phyloP scores from a whole-genome alignment of 2,329 filamentous ascomycete species.

The Pestalotiopsis sp. region DNA sequence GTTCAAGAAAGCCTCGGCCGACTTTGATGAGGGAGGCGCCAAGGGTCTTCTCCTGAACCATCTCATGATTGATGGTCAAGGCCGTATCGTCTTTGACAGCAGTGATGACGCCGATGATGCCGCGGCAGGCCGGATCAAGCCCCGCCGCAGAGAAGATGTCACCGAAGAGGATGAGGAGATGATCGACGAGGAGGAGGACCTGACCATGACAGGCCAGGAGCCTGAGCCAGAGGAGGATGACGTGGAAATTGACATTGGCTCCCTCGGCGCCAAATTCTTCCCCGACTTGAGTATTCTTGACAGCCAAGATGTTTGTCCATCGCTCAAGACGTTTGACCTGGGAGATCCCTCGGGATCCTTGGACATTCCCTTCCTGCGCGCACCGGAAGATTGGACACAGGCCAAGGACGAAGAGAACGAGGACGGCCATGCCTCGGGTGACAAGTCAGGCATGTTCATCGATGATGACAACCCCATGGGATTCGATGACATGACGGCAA shows the following conservation, averaged over 20 bases:
- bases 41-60: conserved; percentile 95
- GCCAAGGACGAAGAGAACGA: conserved; percentile 64
- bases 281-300: conserved; percentile 77
- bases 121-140: conserved; percentile 40
- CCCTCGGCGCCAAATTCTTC: conserved; percentile 81
- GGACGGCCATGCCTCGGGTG: conserved; percentile 52
- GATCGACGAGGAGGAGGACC: conserved; percentile 37
- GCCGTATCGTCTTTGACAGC: conserved; percentile 96
- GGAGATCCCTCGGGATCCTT: conserved; percentile 82
- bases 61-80: conserved; percentile 89
- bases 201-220: conserved; percentile 42
- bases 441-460: conserved; percentile 79
- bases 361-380: conserved; percentile 90
- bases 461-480: conserved; percentile 84
- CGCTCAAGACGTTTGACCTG: conserved; percentile 89
- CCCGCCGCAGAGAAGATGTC: conserved; percentile 35
- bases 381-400: conserved; percentile 81
- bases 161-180: conserved; percentile 38
- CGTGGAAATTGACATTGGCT: conserved; percentile 76
- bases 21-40: conserved; percentile 97
- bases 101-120: conserved; percentile 77
- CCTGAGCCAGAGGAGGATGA: conserved; percentile 53
- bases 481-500: conserved; percentile 75
- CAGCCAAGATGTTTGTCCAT: conserved; percentile 90
- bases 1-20: conserved; percentile 98